Evolutionary conservation across 139 green algal genomes (phyloP).

Genomic region (Chlorella ohadii): DNA sequence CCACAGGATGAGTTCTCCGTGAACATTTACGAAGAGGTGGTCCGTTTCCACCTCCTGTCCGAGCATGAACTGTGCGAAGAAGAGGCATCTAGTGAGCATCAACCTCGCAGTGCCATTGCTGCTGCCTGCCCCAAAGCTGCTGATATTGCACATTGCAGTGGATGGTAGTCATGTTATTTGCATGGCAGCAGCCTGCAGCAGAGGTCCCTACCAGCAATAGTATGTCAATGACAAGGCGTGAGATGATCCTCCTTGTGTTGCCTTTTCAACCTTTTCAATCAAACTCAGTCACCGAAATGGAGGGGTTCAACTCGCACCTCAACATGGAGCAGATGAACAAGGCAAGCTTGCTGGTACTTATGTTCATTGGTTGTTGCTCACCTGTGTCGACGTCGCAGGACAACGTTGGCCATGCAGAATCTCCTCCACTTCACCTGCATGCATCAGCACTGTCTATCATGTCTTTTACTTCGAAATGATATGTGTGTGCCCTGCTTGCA

Average conservation of each 20-base stretch:
- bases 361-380: not conserved
- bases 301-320: conserved; percentile 85
- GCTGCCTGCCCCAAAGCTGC: no score
- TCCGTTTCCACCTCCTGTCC: conserved; percentile 80
- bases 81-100: conserved; percentile 41
- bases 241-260: no score
- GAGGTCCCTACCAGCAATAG: no score
- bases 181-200: no score
- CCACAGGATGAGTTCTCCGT: conserved; percentile 58
- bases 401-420: no score
- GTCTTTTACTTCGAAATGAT: no score
- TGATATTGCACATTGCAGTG: no score
- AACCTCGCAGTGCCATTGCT: not conserved
- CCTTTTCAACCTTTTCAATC: no score
- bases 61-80: conserved; percentile 79
- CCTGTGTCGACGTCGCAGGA: no score
- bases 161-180: no score
- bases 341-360: not conserved
- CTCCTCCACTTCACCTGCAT: no score
- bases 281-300: conserved; percentile 57
- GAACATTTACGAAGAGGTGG: conserved; percentile 65
- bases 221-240: no score
- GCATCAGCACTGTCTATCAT: not conserved
- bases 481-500: not conserved
- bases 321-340: conserved; percentile 91